Percentiles rank a stretch among this genome's conserved stretches.
Evolutionary conservation across 2,329 filamentous ascomycete genomes (phyloP).

Genomic region (Aspergillus ochraceus): DNA sequence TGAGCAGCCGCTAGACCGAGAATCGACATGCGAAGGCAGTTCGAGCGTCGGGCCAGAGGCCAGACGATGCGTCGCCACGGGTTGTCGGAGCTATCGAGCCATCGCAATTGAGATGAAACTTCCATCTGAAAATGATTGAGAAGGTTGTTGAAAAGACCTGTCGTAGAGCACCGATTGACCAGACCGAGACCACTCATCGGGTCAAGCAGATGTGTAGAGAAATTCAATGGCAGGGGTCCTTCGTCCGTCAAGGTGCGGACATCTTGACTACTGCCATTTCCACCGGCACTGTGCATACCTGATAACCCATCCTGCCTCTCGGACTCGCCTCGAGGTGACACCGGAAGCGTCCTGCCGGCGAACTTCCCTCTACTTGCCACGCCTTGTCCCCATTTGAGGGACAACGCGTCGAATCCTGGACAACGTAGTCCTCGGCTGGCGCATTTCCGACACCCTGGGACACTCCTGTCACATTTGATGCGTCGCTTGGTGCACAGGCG

Average conservation of each 20-base stretch:
- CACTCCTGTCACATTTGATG: slow-evolving; percentile 37
- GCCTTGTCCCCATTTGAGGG: slow-evolving; percentile 36
- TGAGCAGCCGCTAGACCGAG: slow-evolving; percentile 23
- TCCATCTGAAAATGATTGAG: slow-evolving; percentile 22
- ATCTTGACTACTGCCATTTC: neutral
- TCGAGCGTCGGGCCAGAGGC: slow-evolving; percentile 20
- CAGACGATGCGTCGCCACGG: slow-evolving; percentile 26
- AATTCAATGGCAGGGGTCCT: neutral
- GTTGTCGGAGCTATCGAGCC: slow-evolving; percentile 25
- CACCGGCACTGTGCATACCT: too few relatives aligned
- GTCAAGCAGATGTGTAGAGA: neutral
- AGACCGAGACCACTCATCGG: neutral
- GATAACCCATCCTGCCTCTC: neutral
- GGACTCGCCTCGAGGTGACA: slow-evolving; percentile 7
- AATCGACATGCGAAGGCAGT: slow-evolving; percentile 20
- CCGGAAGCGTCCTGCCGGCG: neutral
- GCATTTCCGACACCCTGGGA: slow-evolving; percentile 39
- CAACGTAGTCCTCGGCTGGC: slow-evolving; percentile 33
- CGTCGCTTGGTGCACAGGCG: slow-evolving; percentile 37
- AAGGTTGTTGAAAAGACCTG: slow-evolving; percentile 13
- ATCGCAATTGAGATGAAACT: slow-evolving; percentile 22
- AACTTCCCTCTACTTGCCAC: slow-evolving; percentile 12
- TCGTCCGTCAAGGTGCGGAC: neutral
- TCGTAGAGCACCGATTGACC: neutral
- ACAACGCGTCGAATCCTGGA: slow-evolving; percentile 32